Evolutionary conservation across 371 early-diverging fungal species (phyloP), one percentile per base, ranked within the genome.

Genomic region (Saksenaea oblongispora): DNA sequence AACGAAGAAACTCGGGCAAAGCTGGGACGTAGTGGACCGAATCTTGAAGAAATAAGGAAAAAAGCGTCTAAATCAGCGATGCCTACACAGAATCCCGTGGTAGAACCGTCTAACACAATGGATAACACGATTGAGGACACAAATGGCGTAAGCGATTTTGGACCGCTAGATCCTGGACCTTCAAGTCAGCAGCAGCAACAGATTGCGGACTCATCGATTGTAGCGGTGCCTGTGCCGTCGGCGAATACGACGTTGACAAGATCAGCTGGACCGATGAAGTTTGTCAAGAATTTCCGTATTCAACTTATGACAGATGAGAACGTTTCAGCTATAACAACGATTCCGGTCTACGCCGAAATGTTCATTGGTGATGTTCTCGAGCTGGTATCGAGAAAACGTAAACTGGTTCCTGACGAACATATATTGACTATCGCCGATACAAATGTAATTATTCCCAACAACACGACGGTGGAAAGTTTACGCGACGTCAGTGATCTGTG

Each of bases 311-410:
- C 87, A 5, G 74, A 78, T 56, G 82, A 85, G 39, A 86, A 84
- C 56, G 87, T 87, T 10, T 76, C 82, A 18, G 94, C 94, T 34
- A 95, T 95, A 1, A 96, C 96, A 0, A 94, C 96, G 1, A 87
- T 97, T 18, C 90, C 89, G 53, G 87, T 93, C 10, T 75, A 86
- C 54, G 79, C 87, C 1, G 84, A 88, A 62, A 91, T 89, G 76
- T 84, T 90, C 22, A 86, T 98, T 59, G 83, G 85, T 18, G 91
- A 91, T 34, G 91, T 96, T 13, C 87, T 96, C 53, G 88, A 91
- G n/a, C 78, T 83, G 2, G 91, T 96, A 17, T 97, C 96, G 60
- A 71, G 84, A 35, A 96, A 96, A 70, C 83, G 95, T 44, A 93
- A 91, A 67, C 84, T 95, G 66, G 85, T 91, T 64, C 83, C 89